A percentile compares a stretch with the other conserved stretches of the same genome.
Evolutionary conservation across 495 filamentous ascomycete species (phyloP).

Genomic region (Penicillium arizonense): DNA sequence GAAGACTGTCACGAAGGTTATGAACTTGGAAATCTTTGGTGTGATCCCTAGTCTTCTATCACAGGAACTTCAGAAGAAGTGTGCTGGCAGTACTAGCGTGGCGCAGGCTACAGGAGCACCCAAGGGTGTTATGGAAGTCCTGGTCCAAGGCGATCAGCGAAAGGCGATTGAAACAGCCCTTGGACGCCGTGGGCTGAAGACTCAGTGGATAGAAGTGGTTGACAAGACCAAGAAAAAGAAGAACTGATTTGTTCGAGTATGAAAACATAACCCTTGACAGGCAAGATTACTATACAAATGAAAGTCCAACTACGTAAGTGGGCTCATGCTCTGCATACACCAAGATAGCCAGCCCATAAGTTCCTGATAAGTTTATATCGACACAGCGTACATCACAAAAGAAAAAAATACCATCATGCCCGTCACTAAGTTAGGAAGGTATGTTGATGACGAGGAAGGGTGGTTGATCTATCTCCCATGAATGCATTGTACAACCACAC

Average conservation of each 20-base stretch:
- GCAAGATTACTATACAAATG: too few relatives aligned
- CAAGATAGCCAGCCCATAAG: too few relatives aligned
- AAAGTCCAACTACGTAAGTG: too few relatives aligned
- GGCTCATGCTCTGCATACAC: too few relatives aligned
- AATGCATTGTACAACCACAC: too few relatives aligned
- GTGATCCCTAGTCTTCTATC: constrained; percentile 60
- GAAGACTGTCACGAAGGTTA: constrained; percentile 66
- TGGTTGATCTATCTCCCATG: too few relatives aligned
- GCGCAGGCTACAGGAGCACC: constrained; percentile 59
- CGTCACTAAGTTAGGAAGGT: too few relatives aligned
- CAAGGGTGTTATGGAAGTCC: constrained; percentile 66
- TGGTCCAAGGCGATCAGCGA: constrained; percentile 69
- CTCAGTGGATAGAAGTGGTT: constrained; percentile 59
- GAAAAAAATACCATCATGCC: too few relatives aligned
- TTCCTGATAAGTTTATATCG: too few relatives aligned
- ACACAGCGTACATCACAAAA: too few relatives aligned
- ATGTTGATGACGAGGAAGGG: too few relatives aligned
- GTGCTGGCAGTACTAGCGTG: constrained; percentile 69
- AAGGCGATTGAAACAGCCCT: constrained; percentile 60
- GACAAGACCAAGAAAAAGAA: constrained; percentile 76
- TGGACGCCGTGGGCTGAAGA: constrained; percentile 56
- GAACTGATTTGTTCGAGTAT: not conserved
- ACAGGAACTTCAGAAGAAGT: constrained; percentile 69
- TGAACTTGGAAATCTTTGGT: constrained; percentile 60
- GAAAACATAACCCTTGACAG: too few relatives aligned